Evolutionary conservation across 1,139 yeast genomes (phyloP).

Genomic region (Candida tetrigidarum): DNA sequence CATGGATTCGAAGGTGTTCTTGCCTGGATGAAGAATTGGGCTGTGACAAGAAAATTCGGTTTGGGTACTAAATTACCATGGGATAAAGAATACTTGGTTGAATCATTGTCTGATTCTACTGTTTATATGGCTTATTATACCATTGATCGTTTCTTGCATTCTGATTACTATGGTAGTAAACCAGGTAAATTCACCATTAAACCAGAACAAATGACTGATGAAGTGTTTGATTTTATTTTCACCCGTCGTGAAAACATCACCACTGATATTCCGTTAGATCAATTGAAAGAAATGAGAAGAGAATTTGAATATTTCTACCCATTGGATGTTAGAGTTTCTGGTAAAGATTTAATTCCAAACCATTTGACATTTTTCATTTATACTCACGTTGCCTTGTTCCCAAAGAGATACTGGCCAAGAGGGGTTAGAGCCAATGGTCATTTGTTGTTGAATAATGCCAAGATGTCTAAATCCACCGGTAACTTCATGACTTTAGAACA

Average conservation of each 20-base stretch:
- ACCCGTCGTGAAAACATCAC: slow-evolving; percentile 64
- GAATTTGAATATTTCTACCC: slow-evolving; percentile 98
- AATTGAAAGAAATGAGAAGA: slow-evolving; percentile 78
- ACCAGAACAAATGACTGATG: slow-evolving; percentile 90
- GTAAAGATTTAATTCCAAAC: slow-evolving; percentile 97
- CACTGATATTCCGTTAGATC: slow-evolving; percentile 66
- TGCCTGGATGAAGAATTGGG: slow-evolving; percentile 99
- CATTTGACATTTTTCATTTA: slow-evolving; percentile 96
- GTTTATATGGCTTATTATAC: slow-evolving; percentile 97
- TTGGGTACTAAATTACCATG: slow-evolving; percentile 96
- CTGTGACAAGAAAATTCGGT: slow-evolving; percentile 96
- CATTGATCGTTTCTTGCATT: slow-evolving; percentile 81
- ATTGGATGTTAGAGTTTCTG: slow-evolving; percentile 87
- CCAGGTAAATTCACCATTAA: slow-evolving; percentile 74
- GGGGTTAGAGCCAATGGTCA: slow-evolving; percentile 98
- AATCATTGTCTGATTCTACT: slow-evolving; percentile 95
- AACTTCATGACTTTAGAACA: slow-evolving; percentile 92
- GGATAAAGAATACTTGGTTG: slow-evolving; percentile 94
- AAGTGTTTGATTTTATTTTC: slow-evolving; percentile 91
- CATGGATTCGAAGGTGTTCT: slow-evolving; percentile 94
- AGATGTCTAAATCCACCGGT: slow-evolving; percentile 98
- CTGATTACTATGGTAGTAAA: slow-evolving; percentile 81
- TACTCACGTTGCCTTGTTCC: slow-evolving; percentile 92
- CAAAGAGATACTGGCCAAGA: slow-evolving; percentile 87
- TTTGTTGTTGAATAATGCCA: slow-evolving; percentile 90